Evolutionary conservation across 805 yeast genomes (phyloP), one percentile per base, ranked within the genome.

Genomic region (Wickerhamomyces silvicola): DNA sequence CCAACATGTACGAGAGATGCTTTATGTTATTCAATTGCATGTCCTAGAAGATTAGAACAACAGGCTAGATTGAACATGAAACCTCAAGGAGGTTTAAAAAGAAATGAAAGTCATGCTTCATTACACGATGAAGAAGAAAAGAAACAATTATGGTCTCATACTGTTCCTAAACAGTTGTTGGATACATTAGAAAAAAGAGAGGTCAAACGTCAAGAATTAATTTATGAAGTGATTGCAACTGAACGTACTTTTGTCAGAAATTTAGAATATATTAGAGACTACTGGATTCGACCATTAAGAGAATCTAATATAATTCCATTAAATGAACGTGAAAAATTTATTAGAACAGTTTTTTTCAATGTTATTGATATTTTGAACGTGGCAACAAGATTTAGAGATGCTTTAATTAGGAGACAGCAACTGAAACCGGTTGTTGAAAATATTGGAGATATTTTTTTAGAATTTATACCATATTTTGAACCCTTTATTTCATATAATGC

Each of bases 191-290:
- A 84, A 36, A 88, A 85, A 46, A 72, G 65, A 32, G 98, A 92
- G 54, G 80, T 84, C 48, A 86, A 86, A 62, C 73, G 97, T 41
- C 98, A 92, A 58, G 98, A 92, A 51, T 78, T 88, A 42, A 92
- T 92, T 28, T 90, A 86, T 61, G 98, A 92, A 60, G 81, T 88
- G 20, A 83, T 86, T 31, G 83, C 83, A 42, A 90, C 97, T 2
- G 97, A 92, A 62, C 74, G 97, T 37, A 94, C 92, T 44, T 92
- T 88, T 57, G 95, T 92, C 32, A 88, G 87, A 60, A 95, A 92
- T 50, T 66, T 92, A 49, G 98, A 92, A 57, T 84, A 88, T 43
- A 69, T 92, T 47, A 76, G 95, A 27, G 97, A 92, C 54, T 86
- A 82, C 44, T 92, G 95, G 77, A 88, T 92, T 56, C 75, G 85